Percentiles rank a stretch among this genome's conserved stretches.
phyloP scores from a whole-genome alignment of 2,329 filamentous ascomycete species.

The Fusarium pseudocircinatum region DNA sequence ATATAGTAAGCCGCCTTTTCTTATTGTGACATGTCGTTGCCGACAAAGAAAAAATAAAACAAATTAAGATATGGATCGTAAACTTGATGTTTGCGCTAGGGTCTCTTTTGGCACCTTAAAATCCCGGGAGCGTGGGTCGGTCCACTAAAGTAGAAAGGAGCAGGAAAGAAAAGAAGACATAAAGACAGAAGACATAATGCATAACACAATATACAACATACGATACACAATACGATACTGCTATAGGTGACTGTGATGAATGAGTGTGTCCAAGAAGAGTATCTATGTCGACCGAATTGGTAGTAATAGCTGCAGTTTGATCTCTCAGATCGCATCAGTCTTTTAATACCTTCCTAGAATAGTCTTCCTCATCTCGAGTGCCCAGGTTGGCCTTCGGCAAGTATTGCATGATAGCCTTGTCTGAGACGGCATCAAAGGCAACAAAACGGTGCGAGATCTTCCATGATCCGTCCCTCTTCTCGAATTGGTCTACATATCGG shows the following conservation, averaged over 20 bases:
- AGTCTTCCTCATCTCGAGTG: neutral
- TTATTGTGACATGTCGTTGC: slow-evolving; percentile 25
- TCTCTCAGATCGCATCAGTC: neutral
- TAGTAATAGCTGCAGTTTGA: neutral
- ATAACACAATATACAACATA: neutral
- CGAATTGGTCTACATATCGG: neutral
- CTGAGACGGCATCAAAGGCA: neutral
- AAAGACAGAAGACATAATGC: neutral
- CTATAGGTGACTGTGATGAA: neutral
- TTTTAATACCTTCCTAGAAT: neutral
- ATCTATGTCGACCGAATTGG: neutral
- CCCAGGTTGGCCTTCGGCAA: neutral
- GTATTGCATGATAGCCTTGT: neutral
- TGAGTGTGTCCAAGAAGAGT: neutral
- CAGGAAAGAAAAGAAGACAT: neutral
- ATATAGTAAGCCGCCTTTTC: slow-evolving; percentile 12
- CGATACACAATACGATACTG: neutral
- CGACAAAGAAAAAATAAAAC: slow-evolving; percentile 22
- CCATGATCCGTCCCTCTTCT: neutral
- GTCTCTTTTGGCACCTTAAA: slow-evolving; percentile 7
- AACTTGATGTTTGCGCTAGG: slow-evolving; percentile 23
- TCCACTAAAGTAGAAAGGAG: slow-evolving; percentile 18
- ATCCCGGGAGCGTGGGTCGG: slow-evolving; percentile 18
- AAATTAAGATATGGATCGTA: slow-evolving; percentile 24
- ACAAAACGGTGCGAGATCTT: neutral